A percentile compares a stretch with the other conserved stretches of the same genome.
Conservation (phyloP, 768 basidiomycete genomes). For the Serendipita sp. region DNA sequence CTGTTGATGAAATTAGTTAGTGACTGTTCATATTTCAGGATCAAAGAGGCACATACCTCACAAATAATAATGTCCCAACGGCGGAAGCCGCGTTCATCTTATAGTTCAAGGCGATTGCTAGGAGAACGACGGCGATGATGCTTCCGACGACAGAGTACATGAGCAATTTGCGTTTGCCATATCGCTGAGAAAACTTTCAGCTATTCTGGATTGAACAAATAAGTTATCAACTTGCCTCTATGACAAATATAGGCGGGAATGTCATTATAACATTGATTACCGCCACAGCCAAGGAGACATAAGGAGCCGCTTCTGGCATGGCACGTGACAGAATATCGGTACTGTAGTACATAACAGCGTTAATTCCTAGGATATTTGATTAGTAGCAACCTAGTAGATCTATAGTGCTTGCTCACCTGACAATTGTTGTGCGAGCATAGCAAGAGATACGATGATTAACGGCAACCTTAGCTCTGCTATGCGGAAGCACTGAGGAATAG, state of each 20-base stretch:
- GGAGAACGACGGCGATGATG: slow-evolving; percentile 42
- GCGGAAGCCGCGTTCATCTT: slow-evolving; percentile 48
- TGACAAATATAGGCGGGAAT: slow-evolving; percentile 72
- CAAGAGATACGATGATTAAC: slow-evolving; percentile 47
- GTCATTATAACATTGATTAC: slow-evolving; percentile 54
- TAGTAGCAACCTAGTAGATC: not conserved
- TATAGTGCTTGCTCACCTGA: slow-evolving; percentile 34
- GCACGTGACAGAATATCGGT: slow-evolving; percentile 72
- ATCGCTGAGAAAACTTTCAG: slow-evolving; percentile 30
- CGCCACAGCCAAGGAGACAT: slow-evolving; percentile 72
- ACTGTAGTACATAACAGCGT: slow-evolving; percentile 68
- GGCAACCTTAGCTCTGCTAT: slow-evolving; percentile 30
- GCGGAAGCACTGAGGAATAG: not conserved
- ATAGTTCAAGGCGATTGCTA: slow-evolving; percentile 56
- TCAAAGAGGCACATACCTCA: slow-evolving; percentile 38
- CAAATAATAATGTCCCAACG: slow-evolving; percentile 59
- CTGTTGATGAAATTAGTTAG: slow-evolving; percentile 22
- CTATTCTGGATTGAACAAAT: not conserved
- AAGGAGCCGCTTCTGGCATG: slow-evolving; percentile 62
- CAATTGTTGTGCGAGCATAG: slow-evolving; percentile 64
- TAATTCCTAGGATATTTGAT: not conserved
- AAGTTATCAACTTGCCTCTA: slow-evolving; percentile 42
- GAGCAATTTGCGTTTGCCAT: slow-evolving; percentile 61
- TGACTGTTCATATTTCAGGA: not conserved
- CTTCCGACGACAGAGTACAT: slow-evolving; percentile 50